Evolutionary conservation across 2,329 filamentous ascomycete genomes (phyloP).

Genomic region (Fusarium chuoi): DNA sequence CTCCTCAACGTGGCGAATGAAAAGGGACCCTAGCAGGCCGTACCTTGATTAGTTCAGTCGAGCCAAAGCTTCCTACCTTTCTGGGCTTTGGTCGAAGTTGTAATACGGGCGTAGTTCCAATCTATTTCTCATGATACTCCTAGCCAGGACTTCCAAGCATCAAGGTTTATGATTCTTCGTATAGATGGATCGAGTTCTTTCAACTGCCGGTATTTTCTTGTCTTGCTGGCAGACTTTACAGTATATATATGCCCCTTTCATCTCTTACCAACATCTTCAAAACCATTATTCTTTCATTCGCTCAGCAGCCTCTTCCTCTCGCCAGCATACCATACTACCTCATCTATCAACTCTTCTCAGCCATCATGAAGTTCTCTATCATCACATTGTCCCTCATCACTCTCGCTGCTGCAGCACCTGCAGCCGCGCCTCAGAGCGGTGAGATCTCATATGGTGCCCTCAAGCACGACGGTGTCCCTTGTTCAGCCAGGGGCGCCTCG

Average conservation of each 20-base stretch:
- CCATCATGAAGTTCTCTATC: neutral
- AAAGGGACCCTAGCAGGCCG: no score
- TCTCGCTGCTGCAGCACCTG: neutral
- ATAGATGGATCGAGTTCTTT: neutral
- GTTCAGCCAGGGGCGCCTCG: neutral
- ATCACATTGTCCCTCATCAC: neutral
- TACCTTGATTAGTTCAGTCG: neutral
- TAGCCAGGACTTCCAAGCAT: neutral
- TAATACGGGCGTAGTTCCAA: no score
- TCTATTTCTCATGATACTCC: neutral
- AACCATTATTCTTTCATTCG: neutral
- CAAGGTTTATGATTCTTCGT: neutral
- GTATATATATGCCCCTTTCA: neutral
- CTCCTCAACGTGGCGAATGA: neutral
- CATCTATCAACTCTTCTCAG: rapidly evolving
- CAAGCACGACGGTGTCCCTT: neutral
- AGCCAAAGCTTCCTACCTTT: neutral
- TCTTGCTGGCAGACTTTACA: no score
- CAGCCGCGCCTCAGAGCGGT: neutral
- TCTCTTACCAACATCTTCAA: no score
- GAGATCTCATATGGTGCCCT: neutral
- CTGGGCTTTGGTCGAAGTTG: rapidly evolving
- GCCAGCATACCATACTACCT: no score
- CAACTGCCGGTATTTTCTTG: neutral
- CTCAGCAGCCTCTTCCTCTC: neutral